Conservation (phyloP, 108 stramenopile species). For the Tribonema minus region DNA sequence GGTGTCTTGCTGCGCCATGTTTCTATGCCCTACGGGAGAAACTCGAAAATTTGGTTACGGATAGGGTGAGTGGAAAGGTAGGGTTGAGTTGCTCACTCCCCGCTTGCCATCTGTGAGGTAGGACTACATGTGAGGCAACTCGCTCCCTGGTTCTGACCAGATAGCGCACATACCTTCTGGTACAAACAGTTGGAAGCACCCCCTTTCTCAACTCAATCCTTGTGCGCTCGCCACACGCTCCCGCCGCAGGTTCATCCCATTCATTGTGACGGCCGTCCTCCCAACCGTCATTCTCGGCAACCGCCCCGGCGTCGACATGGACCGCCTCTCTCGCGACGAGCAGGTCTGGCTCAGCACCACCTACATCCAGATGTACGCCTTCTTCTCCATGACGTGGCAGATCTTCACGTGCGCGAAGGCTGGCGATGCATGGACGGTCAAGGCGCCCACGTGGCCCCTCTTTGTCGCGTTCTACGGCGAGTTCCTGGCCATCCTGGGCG, state of each 20-base stretch:
- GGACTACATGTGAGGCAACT: too few relatives aligned
- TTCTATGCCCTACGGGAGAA: too few relatives aligned
- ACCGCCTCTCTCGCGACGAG: constrained; percentile 36
- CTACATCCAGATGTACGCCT: constrained; percentile 41
- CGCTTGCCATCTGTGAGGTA: too few relatives aligned
- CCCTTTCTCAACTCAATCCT: too few relatives aligned
- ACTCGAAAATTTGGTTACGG: too few relatives aligned
- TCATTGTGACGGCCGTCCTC: constrained; percentile 35
- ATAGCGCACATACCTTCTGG: too few relatives aligned
- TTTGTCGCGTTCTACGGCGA: constrained; percentile 12
- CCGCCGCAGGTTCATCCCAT: constrained; percentile 28
- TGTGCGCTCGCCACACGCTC: too few relatives aligned
- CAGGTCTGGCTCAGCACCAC: constrained; percentile 34
- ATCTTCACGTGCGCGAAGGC: constrained; percentile 3
- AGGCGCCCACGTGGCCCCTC: constrained; percentile 31
- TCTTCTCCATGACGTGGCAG: constrained; percentile 22
- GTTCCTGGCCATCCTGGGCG: constrained; percentile 5
- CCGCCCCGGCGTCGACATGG: constrained; percentile 18
- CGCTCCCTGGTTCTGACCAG: too few relatives aligned
- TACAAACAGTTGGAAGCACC: too few relatives aligned
- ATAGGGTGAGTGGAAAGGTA: too few relatives aligned
- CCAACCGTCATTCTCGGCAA: constrained; percentile 27
- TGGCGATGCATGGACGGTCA: constrained; percentile 23
- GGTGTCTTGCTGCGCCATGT: too few relatives aligned
- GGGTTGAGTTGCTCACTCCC: too few relatives aligned